Conservation (phyloP, 371 early-diverging fungal genomes). For the Choanephora cucurbitarum region DNA sequence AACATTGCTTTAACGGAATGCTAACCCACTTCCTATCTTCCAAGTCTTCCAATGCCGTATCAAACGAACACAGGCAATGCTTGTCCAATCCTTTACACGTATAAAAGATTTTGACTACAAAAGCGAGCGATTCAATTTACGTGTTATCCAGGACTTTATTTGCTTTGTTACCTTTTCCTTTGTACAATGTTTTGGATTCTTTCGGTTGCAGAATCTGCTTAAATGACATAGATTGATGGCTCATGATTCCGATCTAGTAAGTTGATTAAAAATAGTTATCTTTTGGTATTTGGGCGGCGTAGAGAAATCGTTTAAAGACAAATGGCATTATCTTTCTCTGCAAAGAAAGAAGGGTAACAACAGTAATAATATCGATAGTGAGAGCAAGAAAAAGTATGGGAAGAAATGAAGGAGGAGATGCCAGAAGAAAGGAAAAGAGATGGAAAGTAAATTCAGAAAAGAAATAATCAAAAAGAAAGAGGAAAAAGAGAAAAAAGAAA, state of each 20-base stretch:
- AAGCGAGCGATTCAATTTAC: background rate
- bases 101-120: slow-evolving; percentile 40
- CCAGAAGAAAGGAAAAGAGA: slow-evolving; percentile 1
- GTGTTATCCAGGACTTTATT: background rate
- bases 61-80: slow-evolving; percentile 38
- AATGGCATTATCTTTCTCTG: background rate
- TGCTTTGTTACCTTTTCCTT: slow-evolving; percentile 14
- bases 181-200: slow-evolving; percentile 6
- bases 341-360: background rate
- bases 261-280: background rate
- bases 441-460: slow-evolving; percentile 7
- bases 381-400: slow-evolving; percentile 2
- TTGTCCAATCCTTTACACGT: slow-evolving; percentile 40
- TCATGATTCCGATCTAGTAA: slow-evolving; percentile 13
- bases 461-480: slow-evolving; percentile 1
- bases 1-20: slow-evolving; percentile 32
- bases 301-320: slow-evolving; percentile 1
- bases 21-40: slow-evolving; percentile 30
- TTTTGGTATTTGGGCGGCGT: background rate
- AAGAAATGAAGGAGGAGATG: background rate
- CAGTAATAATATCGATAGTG: background rate
- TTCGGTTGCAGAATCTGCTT: slow-evolving; percentile 25
- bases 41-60: slow-evolving; percentile 19
- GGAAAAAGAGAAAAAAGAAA: slow-evolving; percentile 15
- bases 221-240: slow-evolving; percentile 36